A percentile compares a stretch with the other conserved stretches of the same genome.
These are phyloP conservation scores for Phanerochaete sordida DNA, from an alignment of 768 basidiomycete species.

Conservation along the genomic window DNA sequence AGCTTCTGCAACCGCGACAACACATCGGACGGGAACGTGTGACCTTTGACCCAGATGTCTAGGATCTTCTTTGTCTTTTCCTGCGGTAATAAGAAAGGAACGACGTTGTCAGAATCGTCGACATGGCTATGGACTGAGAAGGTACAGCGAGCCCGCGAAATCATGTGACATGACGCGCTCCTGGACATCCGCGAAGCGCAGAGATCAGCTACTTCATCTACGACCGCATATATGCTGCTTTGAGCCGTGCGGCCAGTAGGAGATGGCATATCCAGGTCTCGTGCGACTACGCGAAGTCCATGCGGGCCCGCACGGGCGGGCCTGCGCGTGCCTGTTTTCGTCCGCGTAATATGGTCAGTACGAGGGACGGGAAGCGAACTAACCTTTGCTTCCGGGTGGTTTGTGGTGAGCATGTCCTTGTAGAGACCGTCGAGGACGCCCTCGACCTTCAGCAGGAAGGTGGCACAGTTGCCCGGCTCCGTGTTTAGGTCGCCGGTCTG, in stretches of 20 bases:
- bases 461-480: slow-evolving; percentile 66
- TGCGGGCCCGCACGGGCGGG: neutral
- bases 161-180: slow-evolving; percentile 29
- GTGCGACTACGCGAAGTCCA: neutral
- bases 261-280: neutral
- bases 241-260: neutral
- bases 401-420: slow-evolving; percentile 72
- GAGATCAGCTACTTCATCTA: neutral
- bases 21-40: slow-evolving; percentile 80
- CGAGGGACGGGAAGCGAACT: slow-evolving; percentile 35
- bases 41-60: slow-evolving; percentile 94
- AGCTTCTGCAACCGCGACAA: slow-evolving; percentile 70
- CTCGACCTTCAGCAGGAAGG: slow-evolving; percentile 87
- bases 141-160: neutral
- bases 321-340: neutral
- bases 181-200: slow-evolving; percentile 4
- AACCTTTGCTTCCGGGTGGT: slow-evolving; percentile 79
- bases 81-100: slow-evolving; percentile 39
- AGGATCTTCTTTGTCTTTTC: slow-evolving; percentile 97
- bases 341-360: slow-evolving; percentile 4
- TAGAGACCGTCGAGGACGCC: slow-evolving; percentile 88
- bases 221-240: neutral
- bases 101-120: neutral
- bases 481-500: slow-evolving; percentile 53
- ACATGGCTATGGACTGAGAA: neutral